Conservation (phyloP, 768 basidiomycete species). For the Collybia nuda region DNA sequence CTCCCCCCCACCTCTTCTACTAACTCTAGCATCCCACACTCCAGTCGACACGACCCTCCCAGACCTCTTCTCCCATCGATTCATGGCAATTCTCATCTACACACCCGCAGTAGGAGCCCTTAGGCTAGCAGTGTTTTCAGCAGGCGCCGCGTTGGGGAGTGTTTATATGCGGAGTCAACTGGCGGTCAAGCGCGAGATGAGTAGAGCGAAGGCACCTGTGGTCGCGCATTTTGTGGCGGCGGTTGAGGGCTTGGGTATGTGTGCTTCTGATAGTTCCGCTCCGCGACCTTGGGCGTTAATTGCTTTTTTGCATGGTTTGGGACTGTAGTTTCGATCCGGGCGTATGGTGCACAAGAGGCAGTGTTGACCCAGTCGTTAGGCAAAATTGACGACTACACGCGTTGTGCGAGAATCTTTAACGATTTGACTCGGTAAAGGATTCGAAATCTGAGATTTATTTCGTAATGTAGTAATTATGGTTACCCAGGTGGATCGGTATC, state of each 20-base stretch:
- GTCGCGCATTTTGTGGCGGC: conserved; percentile 38
- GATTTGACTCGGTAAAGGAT: conserved; percentile 31
- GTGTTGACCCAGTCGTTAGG: conserved; percentile 44
- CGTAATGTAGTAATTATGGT: too few species aligned
- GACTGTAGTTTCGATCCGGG: conserved; percentile 53
- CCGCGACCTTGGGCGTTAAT: conserved; percentile 59
- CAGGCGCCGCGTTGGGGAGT: conserved; percentile 43
- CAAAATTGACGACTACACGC: conserved; percentile 54
- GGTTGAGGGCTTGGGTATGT: conserved; percentile 8
- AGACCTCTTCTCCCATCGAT: conserved; percentile 28
- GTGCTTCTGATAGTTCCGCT: conserved; percentile 18
- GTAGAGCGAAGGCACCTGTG: conserved; percentile 34
- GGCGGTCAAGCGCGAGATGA: conserved; percentile 48
- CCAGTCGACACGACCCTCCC: conserved; percentile 49
- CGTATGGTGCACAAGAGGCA: conserved; percentile 56
- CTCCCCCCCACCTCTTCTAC: not conserved
- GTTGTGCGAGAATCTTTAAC: conserved; percentile 46
- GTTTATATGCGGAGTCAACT: conserved; percentile 46
- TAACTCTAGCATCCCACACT: conserved; percentile 15
- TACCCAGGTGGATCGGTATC: conserved; percentile 39
- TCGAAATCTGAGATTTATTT: too few species aligned
- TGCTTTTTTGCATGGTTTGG: conserved; percentile 40
- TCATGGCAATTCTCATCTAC: conserved; percentile 42
- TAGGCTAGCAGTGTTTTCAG: conserved; percentile 35
- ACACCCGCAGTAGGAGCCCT: conserved; percentile 46